Evolutionary conservation across 2,329 filamentous ascomycete genomes (phyloP), one percentile per base, ranked within the genome.

Genomic region (Claviceps arundinis): DNA sequence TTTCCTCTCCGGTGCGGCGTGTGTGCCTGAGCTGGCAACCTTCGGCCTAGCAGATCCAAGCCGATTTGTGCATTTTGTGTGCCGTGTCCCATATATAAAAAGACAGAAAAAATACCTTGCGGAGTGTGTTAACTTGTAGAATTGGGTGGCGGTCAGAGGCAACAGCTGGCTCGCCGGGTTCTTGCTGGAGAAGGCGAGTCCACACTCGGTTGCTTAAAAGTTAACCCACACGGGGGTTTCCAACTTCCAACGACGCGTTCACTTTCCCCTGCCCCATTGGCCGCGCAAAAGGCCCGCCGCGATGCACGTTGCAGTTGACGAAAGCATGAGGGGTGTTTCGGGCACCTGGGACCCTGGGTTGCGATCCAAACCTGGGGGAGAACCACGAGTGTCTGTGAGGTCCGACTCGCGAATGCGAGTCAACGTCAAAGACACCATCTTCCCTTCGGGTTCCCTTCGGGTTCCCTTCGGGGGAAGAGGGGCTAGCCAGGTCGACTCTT

Each of bases 401-500:
- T 46, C 47, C 48, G 52, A 48, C 44, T 53, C 52, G 48, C 42
- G 37, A 38, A 50, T 37, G 52, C 48, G 43, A 44, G 52, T 47
- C 48, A 50, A 47, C 40, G 52, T 47, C 48, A 50, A 47, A 48
- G 19, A 43, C 42, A 47, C 37, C 47, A 46, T 34, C 37, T 52
- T 19, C 19, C 37, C 5, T 24, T 40, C 47, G 19, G 5, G 37
- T n/a, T n/a, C n/a, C n/a, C n/a, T n/a, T n/a, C n/a, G n/a, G n/a
- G n/a, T 52, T 19, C 19, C 37, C 5, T 24, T 40, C 47, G 19
- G 5, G 37, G 44, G 22, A 7, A 42, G 24, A 44, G 40, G 41
- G 30, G 19, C 41, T 37, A 43, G 13, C 11, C 42, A 46, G 19
- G 42, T 26, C 22, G 22, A 26, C 5, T 16, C 42, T 26, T 16